phyloP scores from a whole-genome alignment of 2,329 filamentous ascomycete genomes.

The Trichophyton equinum region DNA sequence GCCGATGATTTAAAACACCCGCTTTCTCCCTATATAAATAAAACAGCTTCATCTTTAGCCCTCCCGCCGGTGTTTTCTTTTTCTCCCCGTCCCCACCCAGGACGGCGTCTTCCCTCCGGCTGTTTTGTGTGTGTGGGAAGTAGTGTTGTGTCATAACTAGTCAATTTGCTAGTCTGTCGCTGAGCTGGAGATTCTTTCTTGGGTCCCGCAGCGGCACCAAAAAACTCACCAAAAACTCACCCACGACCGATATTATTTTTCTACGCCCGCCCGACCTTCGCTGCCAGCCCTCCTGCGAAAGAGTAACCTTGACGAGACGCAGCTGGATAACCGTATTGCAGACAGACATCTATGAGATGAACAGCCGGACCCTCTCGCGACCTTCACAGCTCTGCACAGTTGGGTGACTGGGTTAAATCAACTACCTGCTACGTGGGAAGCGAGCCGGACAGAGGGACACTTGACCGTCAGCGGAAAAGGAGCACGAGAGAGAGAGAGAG shows the following conservation, averaged over 20 bases:
- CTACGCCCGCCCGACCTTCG: too few species aligned
- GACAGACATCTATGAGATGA: not conserved
- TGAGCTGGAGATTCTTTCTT: not conserved
- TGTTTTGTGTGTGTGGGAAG: not conserved
- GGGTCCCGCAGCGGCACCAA: constrained; percentile 3
- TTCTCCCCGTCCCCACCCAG: not conserved
- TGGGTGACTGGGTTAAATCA: not conserved
- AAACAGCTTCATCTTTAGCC: not conserved
- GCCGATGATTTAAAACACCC: too few species aligned
- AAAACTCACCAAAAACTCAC: not conserved
- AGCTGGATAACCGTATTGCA: not conserved
- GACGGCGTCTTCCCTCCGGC: not conserved
- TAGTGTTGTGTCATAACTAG: not conserved
- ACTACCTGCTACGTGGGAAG: not conserved
- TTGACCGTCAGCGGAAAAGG: not conserved
- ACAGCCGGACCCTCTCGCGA: not conserved
- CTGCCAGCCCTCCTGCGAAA: too few species aligned
- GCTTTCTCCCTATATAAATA: too few species aligned
- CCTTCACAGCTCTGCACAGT: not conserved
- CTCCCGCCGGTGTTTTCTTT: not conserved
- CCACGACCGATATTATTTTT: too few species aligned
- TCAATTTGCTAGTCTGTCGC: too few species aligned
- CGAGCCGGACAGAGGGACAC: not conserved
- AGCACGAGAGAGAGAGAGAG: not conserved
- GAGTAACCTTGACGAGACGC: too few species aligned